Evolutionary conservation across 2,329 filamentous ascomycete species (phyloP), one percentile per base, ranked within the genome.

Genomic region (Colletotrichum theobromicola): DNA sequence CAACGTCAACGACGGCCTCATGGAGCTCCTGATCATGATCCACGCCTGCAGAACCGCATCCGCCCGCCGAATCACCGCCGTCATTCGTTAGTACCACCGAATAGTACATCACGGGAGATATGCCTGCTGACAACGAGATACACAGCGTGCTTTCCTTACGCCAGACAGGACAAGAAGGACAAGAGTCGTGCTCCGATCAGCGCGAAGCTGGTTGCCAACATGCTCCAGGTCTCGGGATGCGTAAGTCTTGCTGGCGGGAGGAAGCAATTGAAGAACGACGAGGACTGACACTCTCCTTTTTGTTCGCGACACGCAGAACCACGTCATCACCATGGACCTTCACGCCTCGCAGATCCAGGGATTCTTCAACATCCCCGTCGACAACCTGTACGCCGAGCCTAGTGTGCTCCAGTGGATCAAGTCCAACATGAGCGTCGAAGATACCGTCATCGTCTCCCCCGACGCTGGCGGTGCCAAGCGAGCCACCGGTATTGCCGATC

Each of bases 1-100:
- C 83, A 94, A 97, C 82, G 95, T 98, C 87, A 98, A 98, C 86
- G 95, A 98, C 83, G 94, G 94, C 68, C 90, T 98, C 74, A 98
- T 98, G 95, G 95, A 98, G 85, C 91, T 97, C 42, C 89, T 98
- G 75, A 97, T 97, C 85, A 96, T 97, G 91, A 96, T 97, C 85
- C 96, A 96, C 81, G 95, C 95, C 74, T 97, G 95, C 88, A 84
- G 82, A 62, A 86, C 84, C 21, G 85, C 85, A 50, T 75, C 83
- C 42, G 95, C 95, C 7, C 91, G 95, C 76, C 93, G 95, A 76
- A 96, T 97, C 84, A 97, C 95, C 28, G 95, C 94, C 76, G 94
- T 97, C 76, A 93, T 97, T 70, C 72, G 72, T 75, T 21, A 58
- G 72, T 75, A 9, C 9, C 55, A 18, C 21, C 24, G 15, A 53